phyloP scores from a whole-genome alignment of 257 asterid genomes.

The Oldenlandia corymbosa region DNA sequence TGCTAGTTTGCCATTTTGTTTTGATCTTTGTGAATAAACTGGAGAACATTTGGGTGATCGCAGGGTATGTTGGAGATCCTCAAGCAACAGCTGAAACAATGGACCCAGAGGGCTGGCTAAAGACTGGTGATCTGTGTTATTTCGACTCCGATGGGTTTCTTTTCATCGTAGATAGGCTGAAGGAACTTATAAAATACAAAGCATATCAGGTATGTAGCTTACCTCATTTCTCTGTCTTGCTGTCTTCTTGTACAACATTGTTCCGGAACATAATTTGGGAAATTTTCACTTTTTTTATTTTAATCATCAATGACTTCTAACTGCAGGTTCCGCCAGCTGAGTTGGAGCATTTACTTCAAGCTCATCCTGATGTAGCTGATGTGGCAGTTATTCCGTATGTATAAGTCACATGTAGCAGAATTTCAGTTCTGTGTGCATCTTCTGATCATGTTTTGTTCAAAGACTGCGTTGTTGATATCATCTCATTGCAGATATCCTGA shows the following conservation, averaged over 20 bases:
- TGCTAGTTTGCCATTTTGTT: background rate
- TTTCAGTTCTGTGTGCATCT: background rate
- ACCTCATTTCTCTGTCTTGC: background rate
- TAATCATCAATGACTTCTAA: constrained; percentile 13
- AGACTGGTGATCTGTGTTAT: constrained; percentile 91
- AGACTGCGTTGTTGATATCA: background rate
- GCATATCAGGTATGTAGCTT: constrained; percentile 66
- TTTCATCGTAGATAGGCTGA: constrained; percentile 76
- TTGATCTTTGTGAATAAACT: constrained; percentile 1
- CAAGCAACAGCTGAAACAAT: constrained; percentile 77
- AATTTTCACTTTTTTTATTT: background rate
- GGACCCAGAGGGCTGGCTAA: constrained; percentile 89
- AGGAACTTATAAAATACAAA: constrained; percentile 87
- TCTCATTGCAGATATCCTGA: constrained; percentile 64
- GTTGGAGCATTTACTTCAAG: constrained; percentile 78
- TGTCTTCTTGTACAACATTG: background rate
- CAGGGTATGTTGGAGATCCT: constrained; percentile 86
- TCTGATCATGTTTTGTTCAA: background rate
- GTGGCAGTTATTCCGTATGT: constrained; percentile 97
- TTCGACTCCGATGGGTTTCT: constrained; percentile 78
- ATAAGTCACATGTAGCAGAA: background rate
- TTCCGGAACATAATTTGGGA: too few species aligned
- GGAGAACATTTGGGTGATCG: constrained; percentile 4
- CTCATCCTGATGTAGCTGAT: constrained; percentile 73
- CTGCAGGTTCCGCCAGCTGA: constrained; percentile 95